phyloP scores from a whole-genome alignment of 2,329 filamentous ascomycete genomes.

The Pseudohalonectria lignicola region DNA sequence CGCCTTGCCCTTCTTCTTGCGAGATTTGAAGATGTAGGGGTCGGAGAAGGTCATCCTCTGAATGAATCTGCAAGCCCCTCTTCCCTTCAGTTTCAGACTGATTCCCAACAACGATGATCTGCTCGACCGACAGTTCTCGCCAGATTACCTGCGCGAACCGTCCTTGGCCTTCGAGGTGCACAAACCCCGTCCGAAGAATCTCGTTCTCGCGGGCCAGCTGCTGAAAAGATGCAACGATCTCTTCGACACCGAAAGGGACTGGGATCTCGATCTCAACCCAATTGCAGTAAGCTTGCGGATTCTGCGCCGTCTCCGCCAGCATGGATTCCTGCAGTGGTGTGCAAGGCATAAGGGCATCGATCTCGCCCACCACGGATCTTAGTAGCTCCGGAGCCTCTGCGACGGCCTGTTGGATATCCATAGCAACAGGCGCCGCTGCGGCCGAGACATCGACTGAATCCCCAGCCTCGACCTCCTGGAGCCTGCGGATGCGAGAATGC shows the following conservation, averaged over 20 bases:
- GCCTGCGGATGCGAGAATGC: conserved; percentile 5
- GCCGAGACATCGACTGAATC: too few relatives aligned
- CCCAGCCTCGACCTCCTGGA: too few relatives aligned
- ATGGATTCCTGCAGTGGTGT: conserved; percentile 70
- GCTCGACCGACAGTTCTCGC: conserved; percentile 30
- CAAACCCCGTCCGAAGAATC: conserved; percentile 66
- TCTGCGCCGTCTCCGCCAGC: conserved; percentile 59
- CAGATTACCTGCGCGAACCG: conserved; percentile 56
- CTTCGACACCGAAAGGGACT: conserved; percentile 15
- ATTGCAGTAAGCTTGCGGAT: conserved; percentile 62
- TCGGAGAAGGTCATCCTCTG: conserved; percentile 28
- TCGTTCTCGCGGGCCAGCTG: conserved; percentile 44
- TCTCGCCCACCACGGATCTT: too few relatives aligned
- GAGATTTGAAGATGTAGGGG: conserved; percentile 54
- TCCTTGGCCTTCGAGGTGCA: conserved; percentile 35
- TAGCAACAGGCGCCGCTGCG: not conserved
- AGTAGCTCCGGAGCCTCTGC: conserved; percentile 7
- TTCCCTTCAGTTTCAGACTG: conserved; percentile 15
- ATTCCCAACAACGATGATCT: conserved; percentile 24
- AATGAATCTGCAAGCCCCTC: conserved; percentile 26
- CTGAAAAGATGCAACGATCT: conserved; percentile 37
- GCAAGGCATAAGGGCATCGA: conserved; percentile 32
- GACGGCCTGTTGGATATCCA: not conserved
- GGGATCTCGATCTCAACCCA: conserved; percentile 56
- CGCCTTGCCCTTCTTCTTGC: conserved; percentile 6